phyloP scores from a whole-genome alignment of 805 yeast species.

The Candida saitoana region DNA sequence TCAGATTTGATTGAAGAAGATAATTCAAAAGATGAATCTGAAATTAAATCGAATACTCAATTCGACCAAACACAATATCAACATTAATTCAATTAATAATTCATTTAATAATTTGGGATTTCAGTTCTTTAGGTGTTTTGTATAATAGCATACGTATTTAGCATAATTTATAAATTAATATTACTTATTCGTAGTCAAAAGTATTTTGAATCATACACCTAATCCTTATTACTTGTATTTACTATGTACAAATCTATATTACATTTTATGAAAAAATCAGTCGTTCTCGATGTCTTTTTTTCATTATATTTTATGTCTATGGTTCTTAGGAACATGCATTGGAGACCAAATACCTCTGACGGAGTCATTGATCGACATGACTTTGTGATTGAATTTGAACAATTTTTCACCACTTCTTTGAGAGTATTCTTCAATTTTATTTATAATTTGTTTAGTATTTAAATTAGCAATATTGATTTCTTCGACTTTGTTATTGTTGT shows the following conservation, averaged over 20 bases:
- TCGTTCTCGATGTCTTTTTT: not conserved
- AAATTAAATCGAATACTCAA: not conserved
- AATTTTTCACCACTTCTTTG: constrained; percentile 68
- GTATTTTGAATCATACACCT: too few relatives aligned
- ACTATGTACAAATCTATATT: constrained; percentile 1
- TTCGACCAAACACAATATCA: too few relatives aligned
- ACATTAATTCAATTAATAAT: too few relatives aligned
- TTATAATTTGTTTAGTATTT: constrained; percentile 54
- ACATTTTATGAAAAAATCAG: not conserved
- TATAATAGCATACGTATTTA: not conserved
- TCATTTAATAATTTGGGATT: not conserved
- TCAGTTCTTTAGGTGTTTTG: constrained; percentile 1
- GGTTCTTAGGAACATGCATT: constrained; percentile 57
- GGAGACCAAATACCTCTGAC: constrained; percentile 99
- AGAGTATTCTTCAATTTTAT: constrained; percentile 59
- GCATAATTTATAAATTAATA: too few relatives aligned
- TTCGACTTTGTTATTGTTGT: constrained; percentile 24
- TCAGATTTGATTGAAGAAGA: not conserved
- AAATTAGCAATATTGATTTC: constrained; percentile 76
- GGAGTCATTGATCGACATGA: constrained; percentile 71
- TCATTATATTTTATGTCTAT: constrained; percentile 36
- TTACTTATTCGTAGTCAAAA: too few relatives aligned
- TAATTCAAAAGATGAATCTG: not conserved
- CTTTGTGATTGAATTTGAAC: constrained; percentile 65
- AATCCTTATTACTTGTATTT: constrained; percentile 2